These are phyloP conservation scores for Epichloe brachyelytri DNA, from an alignment of 2,329 filamentous ascomycete genomes.

Conservation along the genomic window DNA sequence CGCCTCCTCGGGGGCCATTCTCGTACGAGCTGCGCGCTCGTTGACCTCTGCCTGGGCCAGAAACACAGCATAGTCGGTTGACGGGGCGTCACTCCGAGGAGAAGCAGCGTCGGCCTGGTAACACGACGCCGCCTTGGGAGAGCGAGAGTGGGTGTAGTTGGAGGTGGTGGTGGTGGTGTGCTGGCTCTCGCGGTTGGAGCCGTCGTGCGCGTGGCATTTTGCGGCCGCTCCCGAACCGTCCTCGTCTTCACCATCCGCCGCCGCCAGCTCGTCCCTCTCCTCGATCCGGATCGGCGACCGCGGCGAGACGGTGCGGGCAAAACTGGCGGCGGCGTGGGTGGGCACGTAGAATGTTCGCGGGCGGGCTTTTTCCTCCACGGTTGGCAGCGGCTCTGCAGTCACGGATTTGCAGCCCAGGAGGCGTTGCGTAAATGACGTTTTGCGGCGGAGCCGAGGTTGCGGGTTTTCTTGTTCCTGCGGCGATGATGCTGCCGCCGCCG, in stretches of 20 bases:
- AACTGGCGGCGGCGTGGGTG: constrained; percentile 18
- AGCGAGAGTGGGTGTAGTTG: too few species aligned
- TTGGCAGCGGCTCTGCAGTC: neutral
- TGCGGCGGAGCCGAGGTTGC: constrained; percentile 1
- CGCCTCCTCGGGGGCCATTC: neutral
- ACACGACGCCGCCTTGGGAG: too few species aligned
- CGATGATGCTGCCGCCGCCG: neutral
- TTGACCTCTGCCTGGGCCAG: constrained; percentile 9
- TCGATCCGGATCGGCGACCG: constrained; percentile 10
- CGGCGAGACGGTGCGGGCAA: constrained; percentile 10
- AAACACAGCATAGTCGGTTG: constrained; percentile 14
- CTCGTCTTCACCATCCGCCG: neutral
- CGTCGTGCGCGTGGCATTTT: too few species aligned
- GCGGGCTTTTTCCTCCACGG: neutral
- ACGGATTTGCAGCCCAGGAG: neutral
- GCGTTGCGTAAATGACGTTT: constrained; percentile 3
- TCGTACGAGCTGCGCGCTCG: constrained; percentile 5
- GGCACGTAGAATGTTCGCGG: constrained; percentile 13
- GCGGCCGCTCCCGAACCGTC: too few species aligned
- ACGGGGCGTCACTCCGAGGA: neutral
- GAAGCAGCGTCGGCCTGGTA: too few species aligned
- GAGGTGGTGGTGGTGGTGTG: too few species aligned
- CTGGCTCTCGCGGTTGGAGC: too few species aligned
- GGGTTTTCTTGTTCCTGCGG: neutral
- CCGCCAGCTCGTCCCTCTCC: constrained; percentile 4